These are phyloP conservation scores for Eurotiales sp. DNA, from an alignment of 2,329 filamentous ascomycete genomes.

Conservation along the genomic window DNA sequence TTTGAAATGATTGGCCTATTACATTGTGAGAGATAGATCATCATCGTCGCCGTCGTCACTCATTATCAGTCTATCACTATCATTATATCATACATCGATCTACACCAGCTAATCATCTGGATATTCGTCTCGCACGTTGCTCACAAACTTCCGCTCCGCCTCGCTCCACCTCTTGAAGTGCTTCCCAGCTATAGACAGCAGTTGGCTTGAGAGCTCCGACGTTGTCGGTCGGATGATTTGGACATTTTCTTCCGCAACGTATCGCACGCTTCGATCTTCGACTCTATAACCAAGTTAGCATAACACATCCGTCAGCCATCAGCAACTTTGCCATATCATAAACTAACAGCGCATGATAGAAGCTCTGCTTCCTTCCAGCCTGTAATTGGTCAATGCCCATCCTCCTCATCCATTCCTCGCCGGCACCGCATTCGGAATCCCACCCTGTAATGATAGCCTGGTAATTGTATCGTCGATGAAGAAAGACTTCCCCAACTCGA, in stretches of 20 bases:
- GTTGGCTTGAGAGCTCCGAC: constrained; percentile 43
- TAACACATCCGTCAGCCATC: neutral
- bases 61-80: neutral
- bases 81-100: neutral
- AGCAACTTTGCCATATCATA: neutral
- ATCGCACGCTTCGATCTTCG: constrained; percentile 65
- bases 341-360: constrained; percentile 83
- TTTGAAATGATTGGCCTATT: no score
- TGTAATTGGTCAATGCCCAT: constrained; percentile 60
- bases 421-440: constrained; percentile 59
- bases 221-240: constrained; percentile 54
- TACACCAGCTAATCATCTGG: constrained; percentile 65
- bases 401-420: constrained; percentile 60
- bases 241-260: constrained; percentile 80
- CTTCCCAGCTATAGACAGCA: constrained; percentile 71
- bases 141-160: constrained; percentile 66
- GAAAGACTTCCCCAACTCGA: constrained; percentile 77
- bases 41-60: neutral
- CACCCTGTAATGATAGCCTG: constrained; percentile 84
- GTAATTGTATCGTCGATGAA: constrained; percentile 75
- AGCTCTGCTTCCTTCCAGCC: constrained; percentile 64
- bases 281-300: constrained; percentile 43
- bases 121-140: constrained; percentile 77
- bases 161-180: constrained; percentile 85
- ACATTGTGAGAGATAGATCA: no score